Base-by-base conservation (phyloP, 2,329 filamentous ascomycete species). In the Leptographium lundbergii region DNA sequence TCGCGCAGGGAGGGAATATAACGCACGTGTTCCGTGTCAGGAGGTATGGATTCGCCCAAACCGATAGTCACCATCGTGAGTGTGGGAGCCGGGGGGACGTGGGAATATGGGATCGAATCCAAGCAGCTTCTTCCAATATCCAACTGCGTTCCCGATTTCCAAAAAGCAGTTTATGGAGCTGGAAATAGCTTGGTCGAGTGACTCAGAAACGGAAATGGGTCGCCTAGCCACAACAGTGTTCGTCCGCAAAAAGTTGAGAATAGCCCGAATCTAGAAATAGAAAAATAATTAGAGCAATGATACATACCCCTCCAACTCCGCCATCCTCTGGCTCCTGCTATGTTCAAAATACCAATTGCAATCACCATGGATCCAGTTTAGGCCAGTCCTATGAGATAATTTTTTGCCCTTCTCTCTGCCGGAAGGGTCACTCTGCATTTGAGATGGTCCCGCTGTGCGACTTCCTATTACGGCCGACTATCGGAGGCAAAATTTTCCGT, bases 11-110 rank as follows among this genome's bases (percentile, higher is more conserved):
- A 29, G 48, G 6, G 61, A 27, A 50, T 36, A 45, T 34, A 60
- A 78, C 82, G 75, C 76, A 90, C 87, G 77, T 92, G 88, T 60
- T 86, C 82, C 59, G 88, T 91, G 69, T 91, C 84, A 47, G 85
- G 81, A 59, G 88, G 88, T 61, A 92, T 88, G 6, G 88, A 81
- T 67, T 87, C 84, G 66, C 88, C 88, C 45, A 88, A 67, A 25
- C 74, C 73, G 51, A 65, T 63, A 24, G 22, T 17, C n/a, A 32
- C 22, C 29, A 39, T 60, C 53, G n/a, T 34, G 24, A n/a, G 14
- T 6, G 17, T 45, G 42, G 19, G 19, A 17, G 42, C 17, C 3
- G 32, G 36, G n/a, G 19, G 22, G 24, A 32, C 1, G 17, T 24
- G 42, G 19, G 4, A 45, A 45, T 19, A 45, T 4, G 42, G 17